Conservation (phyloP, 2,329 filamentous ascomycete species). For the Cladosporium velox region DNA sequence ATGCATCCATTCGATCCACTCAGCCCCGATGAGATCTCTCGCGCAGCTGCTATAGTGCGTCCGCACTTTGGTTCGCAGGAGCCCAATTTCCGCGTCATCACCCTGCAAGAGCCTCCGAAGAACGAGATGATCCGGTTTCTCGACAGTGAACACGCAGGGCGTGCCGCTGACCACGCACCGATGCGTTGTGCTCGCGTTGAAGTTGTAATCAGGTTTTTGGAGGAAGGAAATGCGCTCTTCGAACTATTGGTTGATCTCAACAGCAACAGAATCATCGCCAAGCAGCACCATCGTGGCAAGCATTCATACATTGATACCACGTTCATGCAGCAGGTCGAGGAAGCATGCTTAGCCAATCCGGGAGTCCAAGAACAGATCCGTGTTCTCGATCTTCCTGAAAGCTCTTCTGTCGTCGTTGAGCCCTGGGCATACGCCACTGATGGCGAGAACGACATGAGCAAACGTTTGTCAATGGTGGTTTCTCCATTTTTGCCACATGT, state of each 20-base stretch:
- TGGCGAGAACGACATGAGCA: conserved; percentile 19
- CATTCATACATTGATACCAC: conserved; percentile 48
- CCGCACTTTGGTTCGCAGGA: conserved; percentile 63
- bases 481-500: neutral
- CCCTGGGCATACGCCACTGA: conserved; percentile 49
- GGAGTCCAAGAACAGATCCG: conserved; percentile 56
- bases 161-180: neutral
- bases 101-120: conserved; percentile 36
- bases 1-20: conserved; percentile 22
- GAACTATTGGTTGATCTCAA: conserved; percentile 20
- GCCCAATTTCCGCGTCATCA: conserved; percentile 46
- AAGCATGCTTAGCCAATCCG: conserved; percentile 44
- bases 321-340: conserved; percentile 54
- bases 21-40: conserved; percentile 43
- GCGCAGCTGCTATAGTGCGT: conserved; percentile 53
- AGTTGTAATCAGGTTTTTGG: neutral
- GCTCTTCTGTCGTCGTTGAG: conserved; percentile 46
- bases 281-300: conserved; percentile 19
- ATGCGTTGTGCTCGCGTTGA: conserved; percentile 19
- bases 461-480: conserved; percentile 42
- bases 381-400: conserved; percentile 57
- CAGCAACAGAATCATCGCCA: conserved; percentile 10
- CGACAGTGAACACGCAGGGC: conserved; percentile 28
- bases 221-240: conserved; percentile 14
- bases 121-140: conserved; percentile 32